phyloP scores from a whole-genome alignment of 257 asterid species.

The Jaltomata sinuosa region DNA sequence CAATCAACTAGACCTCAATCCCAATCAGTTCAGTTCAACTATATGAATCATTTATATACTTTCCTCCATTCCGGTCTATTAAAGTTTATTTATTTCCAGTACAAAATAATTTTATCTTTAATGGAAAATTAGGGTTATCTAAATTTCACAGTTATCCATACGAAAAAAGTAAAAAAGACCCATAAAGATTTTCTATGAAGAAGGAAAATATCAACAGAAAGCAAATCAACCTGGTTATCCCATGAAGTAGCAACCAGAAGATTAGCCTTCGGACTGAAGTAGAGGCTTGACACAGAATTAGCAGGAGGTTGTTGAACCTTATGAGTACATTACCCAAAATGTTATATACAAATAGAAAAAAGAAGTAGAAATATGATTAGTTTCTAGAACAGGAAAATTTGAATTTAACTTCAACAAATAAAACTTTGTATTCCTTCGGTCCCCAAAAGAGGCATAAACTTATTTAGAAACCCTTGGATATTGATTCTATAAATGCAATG shows the following conservation, averaged over 20 bases:
- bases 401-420: not conserved
- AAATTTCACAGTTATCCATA: no score
- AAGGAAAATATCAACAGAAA: no score
- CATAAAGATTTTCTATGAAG: no score
- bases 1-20: not conserved
- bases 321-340: not conserved
- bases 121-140: not conserved
- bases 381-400: not conserved
- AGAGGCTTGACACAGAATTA: constrained; percentile 78
- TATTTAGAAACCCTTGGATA: no score
- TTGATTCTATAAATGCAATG: no score
- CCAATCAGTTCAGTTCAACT: no score
- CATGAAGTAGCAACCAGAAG: constrained; percentile 75
- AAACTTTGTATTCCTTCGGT: not conserved
- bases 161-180: no score
- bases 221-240: constrained; percentile 77
- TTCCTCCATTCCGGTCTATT: no score
- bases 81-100: no score
- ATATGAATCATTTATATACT: no score
- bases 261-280: constrained; percentile 85
- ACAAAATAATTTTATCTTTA: no score
- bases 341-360: not conserved
- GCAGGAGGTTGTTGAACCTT: constrained; percentile 75
- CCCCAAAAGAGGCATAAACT: not conserved
- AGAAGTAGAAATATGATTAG: not conserved